These are phyloP conservation scores for Sporothrix curviconia DNA, from an alignment of 2,329 filamentous ascomycete species.

Conservation along the genomic window DNA sequence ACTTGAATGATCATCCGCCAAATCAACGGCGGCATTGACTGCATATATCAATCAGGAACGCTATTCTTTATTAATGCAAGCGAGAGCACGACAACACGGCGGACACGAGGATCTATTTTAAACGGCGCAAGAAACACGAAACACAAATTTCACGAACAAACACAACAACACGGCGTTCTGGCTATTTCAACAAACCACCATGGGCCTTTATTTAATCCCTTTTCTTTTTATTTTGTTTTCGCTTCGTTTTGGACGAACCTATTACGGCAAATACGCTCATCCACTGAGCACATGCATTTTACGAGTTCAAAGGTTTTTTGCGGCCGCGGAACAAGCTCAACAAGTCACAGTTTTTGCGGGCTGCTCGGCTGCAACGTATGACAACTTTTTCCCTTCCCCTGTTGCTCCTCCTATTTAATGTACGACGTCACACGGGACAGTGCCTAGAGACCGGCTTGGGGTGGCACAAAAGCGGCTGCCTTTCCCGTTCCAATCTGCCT, in stretches of 20 bases:
- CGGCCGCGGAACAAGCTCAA: background rate
- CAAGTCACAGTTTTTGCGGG: constrained; percentile 1
- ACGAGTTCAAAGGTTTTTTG: too few relatives aligned
- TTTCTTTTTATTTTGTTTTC: background rate
- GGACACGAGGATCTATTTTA: background rate
- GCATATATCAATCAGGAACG: too few relatives aligned
- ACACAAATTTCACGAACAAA: background rate
- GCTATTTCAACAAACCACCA: background rate
- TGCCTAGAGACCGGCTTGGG: background rate
- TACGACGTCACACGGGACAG: constrained; percentile 5
- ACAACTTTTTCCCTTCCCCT: background rate
- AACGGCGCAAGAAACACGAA: constrained; percentile 2
- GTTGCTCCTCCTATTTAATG: background rate
- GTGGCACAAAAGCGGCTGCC: too few relatives aligned
- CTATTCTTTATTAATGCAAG: background rate
- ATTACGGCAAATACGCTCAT: background rate
- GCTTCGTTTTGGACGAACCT: background rate
- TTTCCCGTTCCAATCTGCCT: too few relatives aligned
- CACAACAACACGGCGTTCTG: constrained; percentile 7
- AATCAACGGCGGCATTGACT: background rate
- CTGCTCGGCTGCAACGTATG: too few relatives aligned
- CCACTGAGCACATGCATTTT: background rate
- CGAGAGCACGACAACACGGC: background rate
- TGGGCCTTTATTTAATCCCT: background rate
- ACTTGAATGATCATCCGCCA: background rate